A percentile compares a stretch with the other conserved stretches of the same genome.
Conservation (phyloP, 345 rosid genomes). For the Bruguiera parviflora region DNA sequence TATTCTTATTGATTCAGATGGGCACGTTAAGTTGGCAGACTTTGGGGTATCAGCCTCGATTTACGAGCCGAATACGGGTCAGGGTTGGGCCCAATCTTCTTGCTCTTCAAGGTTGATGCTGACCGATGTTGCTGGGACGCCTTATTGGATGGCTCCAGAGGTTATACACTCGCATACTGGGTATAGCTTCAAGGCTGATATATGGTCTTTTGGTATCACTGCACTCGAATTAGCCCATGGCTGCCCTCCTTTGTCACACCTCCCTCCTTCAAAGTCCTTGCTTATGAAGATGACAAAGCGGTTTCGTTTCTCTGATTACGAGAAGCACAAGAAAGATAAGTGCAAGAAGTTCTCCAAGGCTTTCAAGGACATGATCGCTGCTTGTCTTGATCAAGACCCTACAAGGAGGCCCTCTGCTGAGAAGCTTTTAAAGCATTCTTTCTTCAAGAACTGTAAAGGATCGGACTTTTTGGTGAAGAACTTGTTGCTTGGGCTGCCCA, state of each 20-base stretch:
- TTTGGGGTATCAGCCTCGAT: slow-evolving; percentile 85
- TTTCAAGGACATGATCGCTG: slow-evolving; percentile 78
- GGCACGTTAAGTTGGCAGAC: slow-evolving; percentile 74
- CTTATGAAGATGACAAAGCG: slow-evolving; percentile 78
- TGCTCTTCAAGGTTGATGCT: slow-evolving; percentile 45
- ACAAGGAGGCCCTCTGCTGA: slow-evolving; percentile 67
- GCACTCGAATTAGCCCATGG: slow-evolving; percentile 87
- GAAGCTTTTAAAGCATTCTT: slow-evolving; percentile 66
- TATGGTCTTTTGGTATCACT: slow-evolving; percentile 92
- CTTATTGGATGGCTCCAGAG: slow-evolving; percentile 98
- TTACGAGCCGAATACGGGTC: slow-evolving; percentile 42
- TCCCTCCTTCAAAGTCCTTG: slow-evolving; percentile 70
- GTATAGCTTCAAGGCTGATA: slow-evolving; percentile 84
- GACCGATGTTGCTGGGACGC: slow-evolving; percentile 75
- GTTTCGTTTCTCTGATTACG: slow-evolving; percentile 68
- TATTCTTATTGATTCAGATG: slow-evolving; percentile 61
- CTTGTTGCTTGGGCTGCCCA: slow-evolving; percentile 55
- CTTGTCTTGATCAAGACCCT: slow-evolving; percentile 78
- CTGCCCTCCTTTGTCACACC: slow-evolving; percentile 74
- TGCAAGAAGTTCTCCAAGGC: slow-evolving; percentile 68
- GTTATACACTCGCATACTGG: slow-evolving; percentile 90
- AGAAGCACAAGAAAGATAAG: slow-evolving; percentile 38
- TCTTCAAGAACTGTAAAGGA: slow-evolving; percentile 68
- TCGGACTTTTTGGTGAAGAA: slow-evolving; percentile 56
- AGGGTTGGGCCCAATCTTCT: slow-evolving; percentile 9